Evolutionary conservation across 148 eudicot genomes (phyloP).

Genomic region (Dysphania ambrosioides): DNA sequence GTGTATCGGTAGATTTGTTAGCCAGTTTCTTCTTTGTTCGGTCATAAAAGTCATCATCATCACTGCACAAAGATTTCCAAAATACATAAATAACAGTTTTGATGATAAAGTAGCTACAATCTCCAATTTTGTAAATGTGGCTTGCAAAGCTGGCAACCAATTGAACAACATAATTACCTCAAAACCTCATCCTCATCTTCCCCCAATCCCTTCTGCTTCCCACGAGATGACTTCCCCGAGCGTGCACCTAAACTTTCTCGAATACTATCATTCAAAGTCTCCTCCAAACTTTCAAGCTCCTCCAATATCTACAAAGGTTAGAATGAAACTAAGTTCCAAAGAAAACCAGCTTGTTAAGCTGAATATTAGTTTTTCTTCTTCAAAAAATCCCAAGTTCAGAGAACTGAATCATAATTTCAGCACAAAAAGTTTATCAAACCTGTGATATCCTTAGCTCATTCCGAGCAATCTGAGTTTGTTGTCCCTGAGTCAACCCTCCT

Average conservation of each 20-base stretch:
- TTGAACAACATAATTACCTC: constrained; percentile 46
- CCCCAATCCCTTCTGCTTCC: constrained; percentile 49
- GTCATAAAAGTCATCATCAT: constrained; percentile 95
- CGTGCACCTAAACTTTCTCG: constrained; percentile 91
- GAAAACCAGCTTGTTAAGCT: not conserved
- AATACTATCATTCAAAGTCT: constrained; percentile 95
- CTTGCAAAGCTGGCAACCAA: not conserved
- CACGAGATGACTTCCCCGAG: constrained; percentile 40
- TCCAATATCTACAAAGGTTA: constrained; percentile 36
- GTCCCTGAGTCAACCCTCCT: constrained; percentile 99
- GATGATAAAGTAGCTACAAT: not conserved
- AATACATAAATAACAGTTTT: constrained; percentile 2
- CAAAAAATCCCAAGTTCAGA: not conserved
- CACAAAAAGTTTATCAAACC: constrained; percentile 36
- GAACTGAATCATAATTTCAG: constrained; percentile 12
- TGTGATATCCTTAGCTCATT: constrained; percentile 93
- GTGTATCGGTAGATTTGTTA: constrained; percentile 51
- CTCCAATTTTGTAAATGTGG: not conserved
- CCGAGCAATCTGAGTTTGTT: constrained; percentile 98
- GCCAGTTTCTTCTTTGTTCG: constrained; percentile 66
- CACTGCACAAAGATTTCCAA: constrained; percentile 37
- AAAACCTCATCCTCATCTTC: constrained; percentile 71
- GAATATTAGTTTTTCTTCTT: not conserved
- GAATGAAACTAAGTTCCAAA: not conserved
- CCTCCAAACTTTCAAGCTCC: constrained; percentile 98